These are phyloP conservation scores for Aphanomyces invadans DNA, from an alignment of 352 stramenopile species.

Conservation along the genomic window DNA sequence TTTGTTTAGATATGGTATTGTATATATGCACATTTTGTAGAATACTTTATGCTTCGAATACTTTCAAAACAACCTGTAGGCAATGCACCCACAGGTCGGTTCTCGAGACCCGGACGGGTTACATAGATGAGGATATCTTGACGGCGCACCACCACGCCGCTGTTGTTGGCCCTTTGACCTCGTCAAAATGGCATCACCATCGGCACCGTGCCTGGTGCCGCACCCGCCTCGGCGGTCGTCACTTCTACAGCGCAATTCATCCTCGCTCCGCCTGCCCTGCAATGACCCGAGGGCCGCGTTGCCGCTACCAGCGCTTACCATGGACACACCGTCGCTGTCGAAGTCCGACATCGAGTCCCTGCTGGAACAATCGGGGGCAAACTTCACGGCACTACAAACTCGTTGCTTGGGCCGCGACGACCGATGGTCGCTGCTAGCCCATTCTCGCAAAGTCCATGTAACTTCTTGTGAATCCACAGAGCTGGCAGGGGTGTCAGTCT, in stretches of 20 bases:
- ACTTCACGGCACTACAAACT: background rate
- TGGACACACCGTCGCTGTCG: background rate
- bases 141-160: no score
- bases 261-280: background rate
- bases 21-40: no score
- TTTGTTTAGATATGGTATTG: no score
- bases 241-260: background rate
- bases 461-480: background rate
- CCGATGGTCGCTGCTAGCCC: no score
- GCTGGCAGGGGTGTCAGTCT: background rate
- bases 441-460: background rate
- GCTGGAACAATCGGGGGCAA: background rate
- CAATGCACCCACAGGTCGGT: background rate
- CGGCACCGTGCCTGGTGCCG: background rate
- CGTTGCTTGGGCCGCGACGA: background rate
- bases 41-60: no score
- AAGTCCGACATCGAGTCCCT: background rate
- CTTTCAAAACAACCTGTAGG: background rate
- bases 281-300: background rate
- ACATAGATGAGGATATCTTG: no score
- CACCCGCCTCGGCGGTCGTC: background rate
- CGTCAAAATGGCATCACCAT: background rate
- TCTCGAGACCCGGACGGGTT: background rate
- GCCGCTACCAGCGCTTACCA: background rate
- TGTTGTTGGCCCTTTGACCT: no score